Conservation (phyloP, 345 rosid species). For the Viola odorata region DNA sequence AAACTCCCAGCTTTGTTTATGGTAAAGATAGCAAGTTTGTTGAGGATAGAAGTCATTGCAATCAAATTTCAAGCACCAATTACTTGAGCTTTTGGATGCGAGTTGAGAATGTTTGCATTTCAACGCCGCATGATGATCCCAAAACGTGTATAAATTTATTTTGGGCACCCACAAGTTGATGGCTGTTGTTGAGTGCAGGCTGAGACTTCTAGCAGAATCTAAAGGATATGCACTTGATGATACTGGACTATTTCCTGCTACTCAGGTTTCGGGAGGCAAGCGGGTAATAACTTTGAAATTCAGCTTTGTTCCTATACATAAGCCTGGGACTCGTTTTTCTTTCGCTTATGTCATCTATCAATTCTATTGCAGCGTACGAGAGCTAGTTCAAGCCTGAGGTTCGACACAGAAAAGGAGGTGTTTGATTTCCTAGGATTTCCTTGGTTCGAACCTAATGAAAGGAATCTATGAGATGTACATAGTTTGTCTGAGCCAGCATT, state of each 20-base stretch:
- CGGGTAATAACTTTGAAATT: constrained; percentile 37
- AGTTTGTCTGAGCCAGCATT: not conserved
- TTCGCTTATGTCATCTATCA: not conserved
- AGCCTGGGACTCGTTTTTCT: not conserved
- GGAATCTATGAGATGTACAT: constrained; percentile 49
- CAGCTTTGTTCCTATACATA: not conserved
- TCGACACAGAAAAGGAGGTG: constrained; percentile 66
- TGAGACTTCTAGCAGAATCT: constrained; percentile 84
- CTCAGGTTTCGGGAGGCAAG: constrained; percentile 69
- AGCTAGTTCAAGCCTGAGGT: constrained; percentile 54
- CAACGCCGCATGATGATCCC: too few species aligned
- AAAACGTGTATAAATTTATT: too few species aligned
- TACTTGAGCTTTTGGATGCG: too few species aligned
- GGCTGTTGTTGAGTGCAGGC: constrained; percentile 35
- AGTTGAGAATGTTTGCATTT: too few species aligned
- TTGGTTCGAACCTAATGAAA: constrained; percentile 72
- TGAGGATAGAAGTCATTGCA: too few species aligned
- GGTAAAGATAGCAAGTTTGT: not conserved
- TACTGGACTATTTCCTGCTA: constrained; percentile 86
- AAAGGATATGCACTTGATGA: constrained; percentile 89
- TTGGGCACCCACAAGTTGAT: too few species aligned
- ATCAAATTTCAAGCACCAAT: too few species aligned
- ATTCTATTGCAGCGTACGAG: constrained; percentile 49
- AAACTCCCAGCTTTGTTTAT: not conserved
- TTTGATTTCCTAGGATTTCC: constrained; percentile 84